phyloP scores from a whole-genome alignment of 2,329 filamentous ascomycete genomes.

The Lasiodiplodia citricola region DNA sequence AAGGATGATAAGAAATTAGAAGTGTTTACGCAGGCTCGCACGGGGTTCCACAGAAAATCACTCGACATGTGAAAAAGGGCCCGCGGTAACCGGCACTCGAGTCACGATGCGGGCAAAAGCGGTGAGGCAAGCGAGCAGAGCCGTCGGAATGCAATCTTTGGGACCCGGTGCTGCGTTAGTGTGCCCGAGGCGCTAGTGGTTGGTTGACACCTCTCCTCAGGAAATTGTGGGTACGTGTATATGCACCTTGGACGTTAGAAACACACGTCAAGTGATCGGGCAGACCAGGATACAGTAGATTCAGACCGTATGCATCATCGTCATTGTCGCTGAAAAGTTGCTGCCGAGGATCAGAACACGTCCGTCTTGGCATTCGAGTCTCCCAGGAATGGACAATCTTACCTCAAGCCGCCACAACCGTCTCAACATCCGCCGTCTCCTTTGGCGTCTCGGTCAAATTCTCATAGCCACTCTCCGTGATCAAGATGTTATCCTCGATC shows the following conservation, averaged over 20 bases:
- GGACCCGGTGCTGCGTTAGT: constrained; percentile 6
- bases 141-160: constrained; percentile 5
- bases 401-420: constrained; percentile 12
- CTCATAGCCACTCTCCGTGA: constrained; percentile 79
- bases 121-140: constrained; percentile 12
- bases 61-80: constrained; percentile 18
- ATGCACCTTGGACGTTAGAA: not conserved
- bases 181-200: not conserved
- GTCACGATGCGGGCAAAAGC: constrained; percentile 10
- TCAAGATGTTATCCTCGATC: constrained; percentile 88
- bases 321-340: not conserved
- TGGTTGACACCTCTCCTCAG: constrained; percentile 4
- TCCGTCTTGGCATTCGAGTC: not conserved
- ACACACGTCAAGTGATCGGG: not conserved
- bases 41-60: constrained; percentile 18
- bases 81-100: constrained; percentile 3
- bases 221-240: constrained; percentile 1
- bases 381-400: constrained; percentile 18
- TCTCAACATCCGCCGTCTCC: constrained; percentile 60
- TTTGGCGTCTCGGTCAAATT: constrained; percentile 84
- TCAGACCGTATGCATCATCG: not conserved
- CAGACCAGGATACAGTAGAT: not conserved
- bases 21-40: constrained; percentile 8
- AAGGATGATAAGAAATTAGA: not conserved
- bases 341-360: not conserved